Conservation (phyloP, 108 stramenopile species). For the Nitzschia sp. region DNA sequence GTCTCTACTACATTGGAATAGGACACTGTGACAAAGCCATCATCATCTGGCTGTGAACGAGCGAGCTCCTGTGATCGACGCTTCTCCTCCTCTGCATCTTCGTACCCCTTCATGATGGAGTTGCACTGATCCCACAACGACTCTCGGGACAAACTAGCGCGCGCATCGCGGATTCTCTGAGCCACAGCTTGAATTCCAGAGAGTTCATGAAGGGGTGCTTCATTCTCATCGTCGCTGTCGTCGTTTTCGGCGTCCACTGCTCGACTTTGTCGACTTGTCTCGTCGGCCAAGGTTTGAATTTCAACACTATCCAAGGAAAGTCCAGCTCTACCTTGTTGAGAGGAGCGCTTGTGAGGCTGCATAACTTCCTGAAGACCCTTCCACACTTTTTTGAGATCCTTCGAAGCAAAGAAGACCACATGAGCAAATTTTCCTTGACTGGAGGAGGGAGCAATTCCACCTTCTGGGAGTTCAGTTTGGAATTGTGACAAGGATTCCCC, state of each 20-base stretch:
- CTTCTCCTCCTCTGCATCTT: conserved; percentile 66
- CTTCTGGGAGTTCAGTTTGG: conserved; percentile 26
- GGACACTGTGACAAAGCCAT: conserved; percentile 82
- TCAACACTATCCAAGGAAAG: conserved; percentile 46
- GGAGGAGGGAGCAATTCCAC: conserved; percentile 25
- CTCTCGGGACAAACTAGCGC: conserved; percentile 37
- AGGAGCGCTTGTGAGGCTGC: conserved; percentile 12
- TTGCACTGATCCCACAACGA: conserved; percentile 72
- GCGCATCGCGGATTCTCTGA: conserved; percentile 38
- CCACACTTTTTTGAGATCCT: conserved; percentile 65
- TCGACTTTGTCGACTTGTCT: conserved; percentile 25
- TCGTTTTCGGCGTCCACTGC: conserved; percentile 22
- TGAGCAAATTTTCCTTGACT: conserved; percentile 70
- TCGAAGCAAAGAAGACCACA: conserved; percentile 66
- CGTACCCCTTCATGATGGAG: conserved; percentile 63
- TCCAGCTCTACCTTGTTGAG: conserved; percentile 19
- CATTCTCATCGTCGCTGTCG: conserved; percentile 35
- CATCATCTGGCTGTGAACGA: conserved; percentile 65
- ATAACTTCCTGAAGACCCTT: conserved; percentile 47
- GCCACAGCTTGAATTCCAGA: conserved; percentile 57
- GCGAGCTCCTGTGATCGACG: conserved; percentile 39
- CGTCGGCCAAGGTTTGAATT: conserved; percentile 53
- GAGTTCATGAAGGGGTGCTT: conserved; percentile 20
- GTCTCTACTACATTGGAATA: conserved; percentile 51
- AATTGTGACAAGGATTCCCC: conserved; percentile 12